phyloP scores from a whole-genome alignment of 2,329 filamentous ascomycete genomes.

The Aspergillus melleus region DNA sequence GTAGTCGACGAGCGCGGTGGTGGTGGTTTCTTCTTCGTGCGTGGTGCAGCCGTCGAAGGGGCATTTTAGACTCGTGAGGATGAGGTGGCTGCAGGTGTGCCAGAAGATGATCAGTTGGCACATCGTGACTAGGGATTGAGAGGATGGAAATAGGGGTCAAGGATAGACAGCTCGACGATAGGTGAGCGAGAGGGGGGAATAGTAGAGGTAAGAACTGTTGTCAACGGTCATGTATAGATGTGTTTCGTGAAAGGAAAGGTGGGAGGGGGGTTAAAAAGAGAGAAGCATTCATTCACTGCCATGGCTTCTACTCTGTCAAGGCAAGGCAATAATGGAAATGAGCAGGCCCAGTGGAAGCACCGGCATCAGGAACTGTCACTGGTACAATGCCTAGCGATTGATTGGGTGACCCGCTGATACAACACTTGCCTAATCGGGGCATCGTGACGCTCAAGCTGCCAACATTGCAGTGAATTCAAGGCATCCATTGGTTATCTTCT shows the following conservation, averaged over 20 bases:
- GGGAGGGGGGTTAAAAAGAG: no score
- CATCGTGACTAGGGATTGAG: neutral
- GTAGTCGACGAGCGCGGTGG: neutral
- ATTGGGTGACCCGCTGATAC: neutral
- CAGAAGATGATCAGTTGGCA: slow-evolving; percentile 9
- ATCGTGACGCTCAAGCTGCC: neutral
- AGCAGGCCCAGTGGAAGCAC: no score
- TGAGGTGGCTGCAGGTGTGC: slow-evolving; percentile 9
- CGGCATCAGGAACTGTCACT: no score
- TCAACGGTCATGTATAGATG: neutral
- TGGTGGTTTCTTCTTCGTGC: neutral
- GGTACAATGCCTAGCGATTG: neutral
- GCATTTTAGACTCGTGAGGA: neutral
- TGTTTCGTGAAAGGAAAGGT: neutral
- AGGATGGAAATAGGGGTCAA: no score
- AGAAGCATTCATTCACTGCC: neutral
- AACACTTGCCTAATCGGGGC: neutral
- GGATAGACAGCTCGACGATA: neutral
- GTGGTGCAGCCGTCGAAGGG: slow-evolving; percentile 1
- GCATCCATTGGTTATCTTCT: no score
- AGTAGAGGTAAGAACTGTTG: no score
- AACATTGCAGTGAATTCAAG: no score
- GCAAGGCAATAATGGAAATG: no score
- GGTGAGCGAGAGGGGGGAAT: neutral
- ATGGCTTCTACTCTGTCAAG: no score